These are phyloP conservation scores for Komagataella pastoris DNA, from an alignment of 805 yeast genomes.

Conservation along the genomic window DNA sequence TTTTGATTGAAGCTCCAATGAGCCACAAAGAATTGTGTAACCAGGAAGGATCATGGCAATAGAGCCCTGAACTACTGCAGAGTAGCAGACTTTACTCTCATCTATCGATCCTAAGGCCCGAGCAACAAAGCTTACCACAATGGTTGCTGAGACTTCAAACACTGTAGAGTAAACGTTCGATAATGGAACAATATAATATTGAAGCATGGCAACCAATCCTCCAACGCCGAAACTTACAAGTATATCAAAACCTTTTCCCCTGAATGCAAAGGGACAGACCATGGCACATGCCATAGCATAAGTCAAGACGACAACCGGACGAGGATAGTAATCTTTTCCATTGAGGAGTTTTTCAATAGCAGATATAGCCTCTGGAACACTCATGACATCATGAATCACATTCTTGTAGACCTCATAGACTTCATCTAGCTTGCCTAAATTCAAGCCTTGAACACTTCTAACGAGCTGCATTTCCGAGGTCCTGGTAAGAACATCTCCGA, in stretches of 20 bases:
- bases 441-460: slow-evolving; percentile 79
- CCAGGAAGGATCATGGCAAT: slow-evolving; percentile 89
- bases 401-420: slow-evolving; percentile 76
- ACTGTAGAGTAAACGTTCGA: slow-evolving; percentile 79
- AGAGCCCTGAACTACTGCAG: slow-evolving; percentile 83
- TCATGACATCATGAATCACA: slow-evolving; percentile 79
- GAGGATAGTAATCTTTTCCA: slow-evolving; percentile 47
- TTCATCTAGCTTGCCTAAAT: slow-evolving; percentile 67
- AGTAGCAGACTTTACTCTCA: slow-evolving; percentile 56
- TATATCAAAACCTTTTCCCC: slow-evolving; percentile 79
- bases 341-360: slow-evolving; percentile 57
- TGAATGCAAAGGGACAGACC: slow-evolving; percentile 81
- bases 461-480: slow-evolving; percentile 90
- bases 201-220: slow-evolving; percentile 67
- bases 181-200: slow-evolving; percentile 67
- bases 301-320: slow-evolving; percentile 65
- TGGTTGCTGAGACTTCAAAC: slow-evolving; percentile 84
- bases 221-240: slow-evolving; percentile 80
- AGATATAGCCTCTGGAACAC: slow-evolving; percentile 76
- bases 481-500: slow-evolving; percentile 88
- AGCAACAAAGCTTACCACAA: slow-evolving; percentile 75
- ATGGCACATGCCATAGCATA: slow-evolving; percentile 71
- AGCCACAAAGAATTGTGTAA: slow-evolving; percentile 83
- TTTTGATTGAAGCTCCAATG: slow-evolving; percentile 79
- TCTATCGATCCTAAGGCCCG: slow-evolving; percentile 81